Evolutionary conservation across 2,329 filamentous ascomycete species (phyloP).

Genomic region (Zalaria obscura): DNA sequence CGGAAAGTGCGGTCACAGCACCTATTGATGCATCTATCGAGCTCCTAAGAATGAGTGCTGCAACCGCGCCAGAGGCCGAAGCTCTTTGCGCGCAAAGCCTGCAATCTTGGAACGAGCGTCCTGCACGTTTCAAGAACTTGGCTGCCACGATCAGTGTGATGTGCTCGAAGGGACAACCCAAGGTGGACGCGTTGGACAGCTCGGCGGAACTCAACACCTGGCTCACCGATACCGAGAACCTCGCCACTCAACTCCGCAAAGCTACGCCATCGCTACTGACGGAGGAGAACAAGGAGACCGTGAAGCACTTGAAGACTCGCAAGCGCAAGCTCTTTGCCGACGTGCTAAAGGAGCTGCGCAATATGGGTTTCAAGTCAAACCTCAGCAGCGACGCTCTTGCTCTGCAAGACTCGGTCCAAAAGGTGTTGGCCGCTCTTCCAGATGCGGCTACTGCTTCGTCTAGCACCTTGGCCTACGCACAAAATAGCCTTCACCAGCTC

Average conservation of each 20-base stretch:
- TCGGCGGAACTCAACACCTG: conserved; percentile 19
- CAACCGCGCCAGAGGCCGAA: not conserved
- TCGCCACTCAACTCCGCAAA: conserved; percentile 53
- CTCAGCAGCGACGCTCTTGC: conserved; percentile 58
- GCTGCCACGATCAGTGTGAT: conserved; percentile 61
- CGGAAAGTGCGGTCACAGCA: conserved; percentile 1
- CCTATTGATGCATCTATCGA: not conserved
- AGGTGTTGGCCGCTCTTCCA: conserved; percentile 47
- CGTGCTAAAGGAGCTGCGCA: conserved; percentile 64
- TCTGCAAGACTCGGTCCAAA: conserved; percentile 56
- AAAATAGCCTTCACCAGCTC: conserved; percentile 67
- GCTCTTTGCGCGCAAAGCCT: conserved; percentile 5
- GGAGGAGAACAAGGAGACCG: conserved; percentile 69
- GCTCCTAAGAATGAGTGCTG: conserved; percentile 1
- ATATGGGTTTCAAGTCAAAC: conserved; percentile 84
- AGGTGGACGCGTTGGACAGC: conserved; percentile 39
- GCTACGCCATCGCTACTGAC: conserved; percentile 70
- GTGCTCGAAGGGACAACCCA: conserved; percentile 44
- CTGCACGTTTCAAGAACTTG: conserved; percentile 56
- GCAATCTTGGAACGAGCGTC: conserved; percentile 28
- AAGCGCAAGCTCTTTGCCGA: conserved; percentile 88
- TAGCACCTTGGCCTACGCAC: conserved; percentile 22
- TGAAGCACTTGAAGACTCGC: conserved; percentile 80
- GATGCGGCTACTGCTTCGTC: conserved; percentile 8
- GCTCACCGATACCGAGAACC: conserved; percentile 3